Base-by-base conservation (phyloP, 306 rosid species). In the Quercus aquifolioides region DNA sequence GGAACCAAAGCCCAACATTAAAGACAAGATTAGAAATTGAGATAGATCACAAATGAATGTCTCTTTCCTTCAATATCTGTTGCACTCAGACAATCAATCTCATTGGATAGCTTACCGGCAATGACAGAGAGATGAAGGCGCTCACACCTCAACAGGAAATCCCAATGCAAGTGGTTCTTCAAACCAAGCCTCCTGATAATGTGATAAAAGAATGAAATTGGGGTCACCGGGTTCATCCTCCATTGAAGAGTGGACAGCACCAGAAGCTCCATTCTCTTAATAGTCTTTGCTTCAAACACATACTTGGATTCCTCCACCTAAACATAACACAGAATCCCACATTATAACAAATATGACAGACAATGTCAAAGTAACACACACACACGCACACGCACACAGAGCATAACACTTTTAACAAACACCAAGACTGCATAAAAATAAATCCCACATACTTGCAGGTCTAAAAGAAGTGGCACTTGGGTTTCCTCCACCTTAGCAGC, bases 401-500 rank as follows among this genome's bases (percentile, higher is more conserved):
- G 57, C 43, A 73, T 17, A 78, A 9, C 90, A 86, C 85, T 77
- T 49, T 86, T 18, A 78, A 78, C 91, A 89, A 89, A 90, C 84
- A 89, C 70, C 63, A 84, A 73, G 76, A 69, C 28, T 76, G 71
- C 89, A 76, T 31, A 17, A 21, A 21, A 21, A 21, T 76, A 38
- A 46, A 25, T 51, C 28, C 14, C 23, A 62, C 93, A 75, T 89
- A 92, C 98, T 82, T 95, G 99, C 55, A 95, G 91, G 82, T 91
- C 97, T 25, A 88, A 78, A 26, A 95, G 93, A 78, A 88, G 92
- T 23, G 98, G 97, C 59, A 89, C 96, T 25, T 88, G 85, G 77
- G 91, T 91, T 81, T 95, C 99, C 76, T 95, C 99, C 84, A 89
- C 88, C 75, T 95, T 95, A 28, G 97, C 94, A 84, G 99, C 99